Evolutionary conservation across 2,329 filamentous ascomycete genomes (phyloP).

Genomic region (Parascedosporium putredinis): DNA sequence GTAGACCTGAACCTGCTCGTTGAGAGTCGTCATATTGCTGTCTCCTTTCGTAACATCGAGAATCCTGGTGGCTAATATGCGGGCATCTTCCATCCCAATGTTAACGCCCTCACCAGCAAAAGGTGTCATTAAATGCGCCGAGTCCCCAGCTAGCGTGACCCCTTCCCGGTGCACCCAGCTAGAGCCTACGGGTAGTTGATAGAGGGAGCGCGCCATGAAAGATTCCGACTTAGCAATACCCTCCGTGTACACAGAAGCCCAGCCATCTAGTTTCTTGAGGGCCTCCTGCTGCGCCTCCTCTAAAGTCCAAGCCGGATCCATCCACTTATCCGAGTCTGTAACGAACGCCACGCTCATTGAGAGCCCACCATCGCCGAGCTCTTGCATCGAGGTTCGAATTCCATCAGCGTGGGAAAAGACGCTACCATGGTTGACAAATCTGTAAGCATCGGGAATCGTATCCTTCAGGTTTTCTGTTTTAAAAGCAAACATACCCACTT

Average conservation of each 20-base stretch:
- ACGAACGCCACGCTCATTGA: conserved; percentile 27
- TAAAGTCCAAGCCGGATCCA: conserved; percentile 21
- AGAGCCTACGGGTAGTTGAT: conserved; percentile 39
- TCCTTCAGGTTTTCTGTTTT: conserved; percentile 28
- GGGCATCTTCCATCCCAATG: conserved; percentile 42
- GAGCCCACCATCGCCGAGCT: conserved; percentile 38
- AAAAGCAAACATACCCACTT: conserved; percentile 32
- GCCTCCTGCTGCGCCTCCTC: conserved; percentile 27
- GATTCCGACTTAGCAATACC: conserved; percentile 27
- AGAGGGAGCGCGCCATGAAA: conserved; percentile 30
- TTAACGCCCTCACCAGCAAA: conserved; percentile 52
- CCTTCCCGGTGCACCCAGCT: conserved; percentile 36
- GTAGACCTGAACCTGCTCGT: conserved; percentile 23
- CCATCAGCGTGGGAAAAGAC: conserved; percentile 33
- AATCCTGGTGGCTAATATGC: conserved; percentile 35
- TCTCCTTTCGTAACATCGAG: conserved; percentile 16
- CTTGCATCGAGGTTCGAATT: conserved; percentile 26
- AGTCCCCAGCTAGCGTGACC: conserved; percentile 46
- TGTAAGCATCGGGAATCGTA: conserved; percentile 30
- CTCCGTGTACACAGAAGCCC: conserved; percentile 29
- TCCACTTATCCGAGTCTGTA: conserved; percentile 28
- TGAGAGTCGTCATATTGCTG: conserved; percentile 17
- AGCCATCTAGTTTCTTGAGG: conserved; percentile 28
- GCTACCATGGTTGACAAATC: conserved; percentile 35
- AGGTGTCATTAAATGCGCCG: conserved; percentile 49